Evolutionary conservation across 1,139 yeast genomes (phyloP), one percentile per base, ranked within the genome.

Genomic region (Debaryomyces sp.): DNA sequence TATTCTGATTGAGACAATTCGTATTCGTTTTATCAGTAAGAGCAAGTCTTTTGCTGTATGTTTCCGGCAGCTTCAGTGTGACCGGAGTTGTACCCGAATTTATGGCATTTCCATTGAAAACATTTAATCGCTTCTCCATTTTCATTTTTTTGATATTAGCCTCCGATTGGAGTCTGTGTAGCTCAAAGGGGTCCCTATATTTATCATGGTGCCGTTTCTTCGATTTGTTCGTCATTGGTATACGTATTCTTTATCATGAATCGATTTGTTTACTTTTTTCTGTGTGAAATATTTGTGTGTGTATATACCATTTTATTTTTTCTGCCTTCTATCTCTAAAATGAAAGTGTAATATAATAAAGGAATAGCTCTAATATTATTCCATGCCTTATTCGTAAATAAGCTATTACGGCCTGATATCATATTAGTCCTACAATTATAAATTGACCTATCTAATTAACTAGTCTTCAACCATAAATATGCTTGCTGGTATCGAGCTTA

Each of bases 101-200:
- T 4, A 17, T 26, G 7, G 50, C 41, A 26, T 35, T 33, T 5
- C 49, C 52, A 10, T 37, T 34, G 22, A 34, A 27, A 12, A 48
- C 34, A 22, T 50, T 52, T 27, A 51, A 41, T 12, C 57, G 44
- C 22, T 48, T 50, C 37, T 57, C 58, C 43, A 21, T 36, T 35
- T 50, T 53, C 65, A 58, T 55, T 9, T 58, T 54, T 37, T 56
- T 52, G 13, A 57, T n/a, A 43, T 54, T 58, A 8, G 54, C 56
- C 36, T 54, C 57, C 8, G 54, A 40, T 35, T 58, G 58, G 7
- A 46, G 43, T 39, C 47, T 50, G 39, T 53, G 54, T 24, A 52
- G 43, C 41, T 61, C 61, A 48, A 63, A 60, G 6, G 64, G 55
- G 46, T 63, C 66, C 12, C 27, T 33, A 26, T 43, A 32, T 23